These are phyloP conservation scores for Saraca asoca DNA, from an alignment of 331 rosid species.

Conservation along the genomic window DNA sequence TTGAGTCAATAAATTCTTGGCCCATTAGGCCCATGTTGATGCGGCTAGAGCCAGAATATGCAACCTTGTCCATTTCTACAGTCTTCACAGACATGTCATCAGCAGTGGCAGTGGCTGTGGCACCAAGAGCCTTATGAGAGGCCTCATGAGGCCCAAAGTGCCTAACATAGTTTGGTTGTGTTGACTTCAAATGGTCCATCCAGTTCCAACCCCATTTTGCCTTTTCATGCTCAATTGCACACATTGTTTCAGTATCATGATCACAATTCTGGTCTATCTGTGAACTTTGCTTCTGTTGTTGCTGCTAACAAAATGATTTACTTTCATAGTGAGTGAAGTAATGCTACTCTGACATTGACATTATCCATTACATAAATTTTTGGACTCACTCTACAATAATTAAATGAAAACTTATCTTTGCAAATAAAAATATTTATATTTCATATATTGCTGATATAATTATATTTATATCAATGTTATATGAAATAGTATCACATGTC, in stretches of 20 bases:
- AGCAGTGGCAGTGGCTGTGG: slow-evolving; percentile 45
- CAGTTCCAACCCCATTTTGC: slow-evolving; percentile 80
- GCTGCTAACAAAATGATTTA: slow-evolving; percentile 3
- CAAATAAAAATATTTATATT: too few relatives aligned
- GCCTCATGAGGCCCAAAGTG: slow-evolving; percentile 39
- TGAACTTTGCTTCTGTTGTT: slow-evolving; percentile 47
- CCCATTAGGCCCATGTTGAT: slow-evolving; percentile 40
- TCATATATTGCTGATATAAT: too few relatives aligned
- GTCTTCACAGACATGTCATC: slow-evolving; percentile 77
- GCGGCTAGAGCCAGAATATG: slow-evolving; percentile 31
- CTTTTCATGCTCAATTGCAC: slow-evolving; percentile 41
- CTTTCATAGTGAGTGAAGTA: too few relatives aligned
- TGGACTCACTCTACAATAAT: too few relatives aligned
- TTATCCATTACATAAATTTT: too few relatives aligned
- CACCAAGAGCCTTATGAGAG: slow-evolving; percentile 42
- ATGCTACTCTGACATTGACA: too few relatives aligned
- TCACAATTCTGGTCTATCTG: slow-evolving; percentile 31
- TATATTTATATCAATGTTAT: too few relatives aligned
- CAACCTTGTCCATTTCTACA: slow-evolving; percentile 65
- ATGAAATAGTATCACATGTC: too few relatives aligned
- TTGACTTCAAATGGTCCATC: slow-evolving; percentile 84
- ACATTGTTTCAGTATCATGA: slow-evolving; percentile 36
- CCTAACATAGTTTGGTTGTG: slow-evolving; percentile 49
- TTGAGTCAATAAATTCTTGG: slow-evolving; percentile 37
- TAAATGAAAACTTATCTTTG: too few relatives aligned